Conservation (phyloP, 805 yeast species). For the Candida sithepensis region DNA sequence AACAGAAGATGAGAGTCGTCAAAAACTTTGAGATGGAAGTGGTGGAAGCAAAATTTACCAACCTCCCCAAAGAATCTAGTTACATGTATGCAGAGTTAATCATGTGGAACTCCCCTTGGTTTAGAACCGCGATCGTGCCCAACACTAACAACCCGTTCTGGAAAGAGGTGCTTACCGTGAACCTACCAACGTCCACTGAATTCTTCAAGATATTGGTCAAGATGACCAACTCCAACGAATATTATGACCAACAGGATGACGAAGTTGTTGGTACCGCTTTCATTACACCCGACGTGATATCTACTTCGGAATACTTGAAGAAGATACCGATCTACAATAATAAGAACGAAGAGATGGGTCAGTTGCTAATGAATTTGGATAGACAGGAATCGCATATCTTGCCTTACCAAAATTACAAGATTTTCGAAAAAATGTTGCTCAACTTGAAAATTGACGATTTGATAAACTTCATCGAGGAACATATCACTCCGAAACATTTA, state of each 20-base stretch:
- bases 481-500: slow-evolving; percentile 33
- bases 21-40: slow-evolving; percentile 54
- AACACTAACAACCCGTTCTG: slow-evolving; percentile 62
- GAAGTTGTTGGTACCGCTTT: slow-evolving; percentile 53
- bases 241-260: slow-evolving; percentile 13
- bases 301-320: slow-evolving; percentile 24
- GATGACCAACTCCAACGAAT: slow-evolving; percentile 11
- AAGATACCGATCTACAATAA: slow-evolving; percentile 19
- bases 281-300: slow-evolving; percentile 49
- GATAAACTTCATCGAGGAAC: slow-evolving; percentile 42
- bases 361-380: slow-evolving; percentile 48
- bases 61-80: slow-evolving; percentile 1
- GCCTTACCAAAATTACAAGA: slow-evolving; percentile 55
- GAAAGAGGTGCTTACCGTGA: slow-evolving; percentile 72
- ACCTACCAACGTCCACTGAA: slow-evolving; percentile 53
- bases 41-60: slow-evolving; percentile 58
- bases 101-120: slow-evolving; percentile 75
- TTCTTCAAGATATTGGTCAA: slow-evolving; percentile 47
- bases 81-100: slow-evolving; percentile 64
- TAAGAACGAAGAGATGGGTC: slow-evolving; percentile 48
- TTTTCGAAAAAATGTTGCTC: slow-evolving; percentile 58
- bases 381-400: slow-evolving; percentile 54
- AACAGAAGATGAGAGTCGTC: slow-evolving; percentile 47
- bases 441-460: slow-evolving; percentile 51
- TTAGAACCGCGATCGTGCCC: slow-evolving; percentile 64